Conservation (phyloP, 2,329 filamentous ascomycete genomes). For the Hymenoscyphus salicellus region DNA sequence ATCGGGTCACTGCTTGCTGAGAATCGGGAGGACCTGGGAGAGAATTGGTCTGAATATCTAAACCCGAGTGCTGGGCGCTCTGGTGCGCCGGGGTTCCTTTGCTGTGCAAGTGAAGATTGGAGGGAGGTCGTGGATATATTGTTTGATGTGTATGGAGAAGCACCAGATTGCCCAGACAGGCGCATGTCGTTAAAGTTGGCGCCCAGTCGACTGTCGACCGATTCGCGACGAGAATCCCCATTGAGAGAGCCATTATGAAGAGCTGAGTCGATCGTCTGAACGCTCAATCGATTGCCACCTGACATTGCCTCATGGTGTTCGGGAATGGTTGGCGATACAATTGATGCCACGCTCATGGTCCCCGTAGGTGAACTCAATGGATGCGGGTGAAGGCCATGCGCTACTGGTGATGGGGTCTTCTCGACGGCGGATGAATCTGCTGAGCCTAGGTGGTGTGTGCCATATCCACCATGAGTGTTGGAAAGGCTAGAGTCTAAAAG, state of each 20-base stretch:
- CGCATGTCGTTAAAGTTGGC: conserved; percentile 67
- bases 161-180: conserved; percentile 46
- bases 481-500: conserved; percentile 39
- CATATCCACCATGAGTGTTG: conserved; percentile 29
- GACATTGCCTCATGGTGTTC: conserved; percentile 16
- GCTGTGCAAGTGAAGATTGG: conserved; percentile 66
- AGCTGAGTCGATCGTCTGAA: conserved; percentile 24
- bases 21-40: conserved; percentile 38
- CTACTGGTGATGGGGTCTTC: conserved; percentile 61
- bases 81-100: conserved; percentile 54
- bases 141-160: conserved; percentile 71
- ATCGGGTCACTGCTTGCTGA: conserved; percentile 14
- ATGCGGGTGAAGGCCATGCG: conserved; percentile 43
- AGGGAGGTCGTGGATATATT: conserved; percentile 75
- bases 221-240: conserved; percentile 63
- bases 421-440: conserved; percentile 48
- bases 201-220: conserved; percentile 76
- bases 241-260: conserved; percentile 35
- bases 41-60: conserved; percentile 48
- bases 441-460: conserved; percentile 35
- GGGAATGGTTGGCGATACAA: conserved; percentile 57
- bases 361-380: conserved; percentile 55
- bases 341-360: conserved; percentile 65
- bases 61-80: conserved; percentile 37
- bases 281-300: conserved; percentile 15